Conservation (phyloP, 2,329 filamentous ascomycete genomes). For the Dryadomyces quercivorus region DNA sequence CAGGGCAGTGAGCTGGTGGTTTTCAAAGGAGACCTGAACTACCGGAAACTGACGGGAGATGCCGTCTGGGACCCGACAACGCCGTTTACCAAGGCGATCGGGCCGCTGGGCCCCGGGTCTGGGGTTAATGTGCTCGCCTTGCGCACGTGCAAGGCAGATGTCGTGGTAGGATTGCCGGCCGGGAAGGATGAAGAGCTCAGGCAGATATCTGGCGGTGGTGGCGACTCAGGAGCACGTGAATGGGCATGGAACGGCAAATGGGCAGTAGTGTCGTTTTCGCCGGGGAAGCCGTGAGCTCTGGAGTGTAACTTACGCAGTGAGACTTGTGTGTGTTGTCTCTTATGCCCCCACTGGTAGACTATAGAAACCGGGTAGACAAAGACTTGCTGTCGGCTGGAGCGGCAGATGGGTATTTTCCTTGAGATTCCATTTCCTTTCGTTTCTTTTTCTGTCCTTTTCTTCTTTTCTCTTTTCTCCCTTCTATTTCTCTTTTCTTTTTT, state of each 20-base stretch:
- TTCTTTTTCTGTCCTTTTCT: neutral
- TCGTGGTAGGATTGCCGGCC: constrained; percentile 73
- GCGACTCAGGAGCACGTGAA: constrained; percentile 57
- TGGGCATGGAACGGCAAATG: constrained; percentile 97
- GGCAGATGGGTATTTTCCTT: neutral
- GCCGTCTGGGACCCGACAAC: constrained; percentile 79
- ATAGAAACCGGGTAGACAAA: neutral
- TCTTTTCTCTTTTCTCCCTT: neutral
- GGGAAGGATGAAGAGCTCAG: constrained; percentile 73
- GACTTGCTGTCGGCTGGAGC: neutral
- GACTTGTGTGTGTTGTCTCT: neutral
- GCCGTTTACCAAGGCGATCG: constrained; percentile 72
- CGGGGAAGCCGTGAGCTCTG: constrained; percentile 29
- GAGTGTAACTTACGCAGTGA: neutral
- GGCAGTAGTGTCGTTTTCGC: constrained; percentile 81
- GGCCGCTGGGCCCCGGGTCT: constrained; percentile 69
- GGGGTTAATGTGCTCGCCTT: constrained; percentile 77
- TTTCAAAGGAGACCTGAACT: constrained; percentile 97
- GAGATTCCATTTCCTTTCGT: neutral
- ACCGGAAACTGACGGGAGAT: constrained; percentile 83
- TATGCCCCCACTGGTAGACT: neutral
- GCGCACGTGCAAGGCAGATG: constrained; percentile 92
- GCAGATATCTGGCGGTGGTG: constrained; percentile 55
- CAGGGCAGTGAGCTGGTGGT: constrained; percentile 77
- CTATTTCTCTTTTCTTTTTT: neutral